Evolutionary conservation across 2,329 filamentous ascomycete genomes (phyloP).

Genomic region (Phyllosticta paracitricarpa): DNA sequence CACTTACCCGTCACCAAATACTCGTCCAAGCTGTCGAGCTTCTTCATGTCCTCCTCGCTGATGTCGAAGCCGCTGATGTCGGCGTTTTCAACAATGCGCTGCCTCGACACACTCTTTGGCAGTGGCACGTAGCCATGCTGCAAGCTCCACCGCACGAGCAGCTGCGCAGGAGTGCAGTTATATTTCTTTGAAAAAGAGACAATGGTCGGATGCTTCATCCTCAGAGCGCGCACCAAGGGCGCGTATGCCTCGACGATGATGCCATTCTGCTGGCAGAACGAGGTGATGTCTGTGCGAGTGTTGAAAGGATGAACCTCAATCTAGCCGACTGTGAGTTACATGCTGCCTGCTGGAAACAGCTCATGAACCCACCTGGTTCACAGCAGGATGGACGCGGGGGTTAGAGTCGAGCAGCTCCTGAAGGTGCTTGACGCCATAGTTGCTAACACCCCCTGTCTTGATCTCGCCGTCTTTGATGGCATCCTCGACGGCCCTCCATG

Average conservation of each 20-base stretch:
- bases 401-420: conserved; percentile 57
- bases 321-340: not conserved
- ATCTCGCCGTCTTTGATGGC: conserved; percentile 63
- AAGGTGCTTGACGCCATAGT: conserved; percentile 67
- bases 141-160: conserved; percentile 68
- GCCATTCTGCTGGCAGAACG: conserved; percentile 53
- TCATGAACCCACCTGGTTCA: conserved; percentile 52
- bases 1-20: conserved; percentile 61
- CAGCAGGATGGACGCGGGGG: conserved; percentile 52
- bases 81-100: conserved; percentile 56
- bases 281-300: conserved; percentile 56
- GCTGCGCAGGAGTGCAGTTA: conserved; percentile 58
- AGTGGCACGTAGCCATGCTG: conserved; percentile 64
- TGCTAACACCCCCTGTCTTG: conserved; percentile 63
- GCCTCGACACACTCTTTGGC: conserved; percentile 58
- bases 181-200: conserved; percentile 56
- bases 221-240: conserved; percentile 60
- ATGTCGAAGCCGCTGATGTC: conserved; percentile 53
- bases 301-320: conserved; percentile 69
- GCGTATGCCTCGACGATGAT: conserved; percentile 74
- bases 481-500: conserved; percentile 69
- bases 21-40: conserved; percentile 58
- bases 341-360: conserved; percentile 19
- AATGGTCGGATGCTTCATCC: conserved; percentile 59
- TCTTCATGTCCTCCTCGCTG: conserved; percentile 50